Conservation (phyloP, 2,329 filamentous ascomycete genomes). For the Pseudocercospora cruenta region DNA sequence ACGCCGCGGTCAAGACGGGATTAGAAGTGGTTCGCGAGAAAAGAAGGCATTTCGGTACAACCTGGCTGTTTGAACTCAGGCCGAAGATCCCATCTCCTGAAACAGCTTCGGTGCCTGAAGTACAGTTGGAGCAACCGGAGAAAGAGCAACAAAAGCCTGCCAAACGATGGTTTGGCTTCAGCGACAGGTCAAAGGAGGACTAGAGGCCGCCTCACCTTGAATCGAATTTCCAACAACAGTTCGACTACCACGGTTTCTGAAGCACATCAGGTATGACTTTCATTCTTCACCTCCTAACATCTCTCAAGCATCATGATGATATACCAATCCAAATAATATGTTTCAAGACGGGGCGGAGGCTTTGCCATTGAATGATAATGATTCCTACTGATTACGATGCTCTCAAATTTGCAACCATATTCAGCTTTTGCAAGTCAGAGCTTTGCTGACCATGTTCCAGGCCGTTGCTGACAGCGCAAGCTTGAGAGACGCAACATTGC, state of each 20-base stretch:
- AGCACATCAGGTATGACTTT: constrained; percentile 12
- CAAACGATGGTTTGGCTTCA: constrained; percentile 17
- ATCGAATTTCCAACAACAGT: not conserved
- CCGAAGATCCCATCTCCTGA: constrained; percentile 29
- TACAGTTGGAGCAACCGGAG: not conserved
- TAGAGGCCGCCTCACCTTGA: not conserved
- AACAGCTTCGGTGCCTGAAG: not conserved
- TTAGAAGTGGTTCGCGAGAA: constrained; percentile 51
- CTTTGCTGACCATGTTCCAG: not conserved
- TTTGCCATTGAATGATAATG: constrained; percentile 28
- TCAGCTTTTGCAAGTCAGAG: not conserved
- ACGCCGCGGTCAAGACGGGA: constrained; percentile 52
- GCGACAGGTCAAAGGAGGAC: not conserved
- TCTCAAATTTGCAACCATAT: not conserved
- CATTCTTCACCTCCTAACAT: not conserved
- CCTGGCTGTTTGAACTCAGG: constrained; percentile 54
- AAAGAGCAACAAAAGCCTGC: not conserved
- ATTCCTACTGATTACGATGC: constrained; percentile 21
- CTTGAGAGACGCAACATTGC: not conserved
- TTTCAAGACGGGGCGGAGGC: constrained; percentile 41
- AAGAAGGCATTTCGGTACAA: constrained; percentile 54
- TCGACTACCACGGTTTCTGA: not conserved
- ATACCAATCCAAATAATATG: constrained; percentile 35
- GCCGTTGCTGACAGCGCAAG: not conserved
- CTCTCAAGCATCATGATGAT: constrained; percentile 31